Evolutionary conservation across 306 rosid species (phyloP).

Genomic region (Begonia loranthoides): DNA sequence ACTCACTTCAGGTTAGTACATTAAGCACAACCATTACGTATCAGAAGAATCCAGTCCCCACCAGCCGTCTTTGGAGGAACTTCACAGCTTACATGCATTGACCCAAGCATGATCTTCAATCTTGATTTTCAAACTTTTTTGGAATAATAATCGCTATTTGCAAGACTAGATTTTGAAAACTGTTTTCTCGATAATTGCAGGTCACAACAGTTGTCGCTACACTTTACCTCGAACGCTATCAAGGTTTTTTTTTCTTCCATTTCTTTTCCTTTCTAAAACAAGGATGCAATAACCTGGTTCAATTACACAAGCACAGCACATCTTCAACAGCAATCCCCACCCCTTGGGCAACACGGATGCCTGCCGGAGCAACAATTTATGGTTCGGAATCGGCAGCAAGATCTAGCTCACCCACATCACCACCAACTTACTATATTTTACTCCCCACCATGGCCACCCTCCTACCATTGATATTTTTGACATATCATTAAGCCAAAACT

Average conservation of each 20-base stretch:
- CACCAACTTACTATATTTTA: slow-evolving; percentile 1
- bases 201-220: slow-evolving; percentile 51
- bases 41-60: slow-evolving; percentile 67
- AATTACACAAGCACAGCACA: slow-evolving; percentile 31
- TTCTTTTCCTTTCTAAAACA: neutral
- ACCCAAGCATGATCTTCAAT: slow-evolving; percentile 63
- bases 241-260: slow-evolving; percentile 28
- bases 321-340: slow-evolving; percentile 14
- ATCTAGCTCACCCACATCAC: slow-evolving; percentile 36
- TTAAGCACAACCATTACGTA: slow-evolving; percentile 51
- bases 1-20: slow-evolving; percentile 53
- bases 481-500: neutral
- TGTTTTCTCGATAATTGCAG: slow-evolving; percentile 25
- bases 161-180: neutral
- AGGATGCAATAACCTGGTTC: slow-evolving; percentile 2
- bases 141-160: too few species aligned
- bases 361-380: slow-evolving; percentile 43
- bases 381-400: slow-evolving; percentile 58
- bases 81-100: slow-evolving; percentile 42
- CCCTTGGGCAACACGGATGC: slow-evolving; percentile 24
- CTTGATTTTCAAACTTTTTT: slow-evolving; percentile 4
- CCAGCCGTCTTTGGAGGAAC: slow-evolving; percentile 75
- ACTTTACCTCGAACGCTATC: slow-evolving; percentile 33
- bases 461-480: slow-evolving; percentile 22
- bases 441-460: slow-evolving; percentile 3